A percentile compares a stretch with the other conserved stretches of the same genome.
phyloP scores from a whole-genome alignment of 306 rosid species.

The cucumber (Cucumis sativus) region DNA sequence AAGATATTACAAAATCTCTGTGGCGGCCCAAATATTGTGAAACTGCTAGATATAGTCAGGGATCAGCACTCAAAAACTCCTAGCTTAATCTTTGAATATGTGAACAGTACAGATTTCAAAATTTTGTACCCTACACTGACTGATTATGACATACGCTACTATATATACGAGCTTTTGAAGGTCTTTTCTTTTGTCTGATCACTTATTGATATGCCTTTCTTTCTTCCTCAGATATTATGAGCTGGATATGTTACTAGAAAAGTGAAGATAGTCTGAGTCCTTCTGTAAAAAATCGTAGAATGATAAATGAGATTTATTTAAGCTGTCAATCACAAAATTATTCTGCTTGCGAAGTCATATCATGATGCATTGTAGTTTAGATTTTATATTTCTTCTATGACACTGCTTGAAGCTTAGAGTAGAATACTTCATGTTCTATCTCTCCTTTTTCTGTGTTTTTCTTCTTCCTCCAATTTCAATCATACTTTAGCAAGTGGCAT shows the following conservation, averaged over 20 bases:
- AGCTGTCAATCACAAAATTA: neutral
- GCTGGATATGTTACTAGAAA: neutral
- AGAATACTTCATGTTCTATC: neutral
- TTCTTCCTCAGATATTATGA: neutral
- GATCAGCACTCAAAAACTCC: constrained; percentile 36
- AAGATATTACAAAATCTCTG: constrained; percentile 36
- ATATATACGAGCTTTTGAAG: constrained; percentile 34
- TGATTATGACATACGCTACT: constrained; percentile 38
- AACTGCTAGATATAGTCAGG: constrained; percentile 28
- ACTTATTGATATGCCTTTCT: neutral
- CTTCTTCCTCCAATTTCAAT: neutral
- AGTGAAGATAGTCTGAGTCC: neutral
- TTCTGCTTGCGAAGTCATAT: neutral
- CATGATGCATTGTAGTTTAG: neutral
- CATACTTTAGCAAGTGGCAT: neutral
- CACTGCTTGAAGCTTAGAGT: neutral
- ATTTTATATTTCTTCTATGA: neutral
- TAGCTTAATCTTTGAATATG: constrained; percentile 31
- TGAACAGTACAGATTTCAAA: constrained; percentile 37
- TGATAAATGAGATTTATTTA: neutral
- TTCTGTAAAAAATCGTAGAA: neutral
- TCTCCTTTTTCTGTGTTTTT: neutral
- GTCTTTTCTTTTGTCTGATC: constrained; percentile 9
- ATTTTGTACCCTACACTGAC: constrained; percentile 26
- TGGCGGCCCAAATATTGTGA: constrained; percentile 34